A percentile compares a stretch with the other conserved stretches of the same genome.
phyloP scores from a whole-genome alignment of 768 basidiomycete genomes.

The Lactifluus volemus region DNA sequence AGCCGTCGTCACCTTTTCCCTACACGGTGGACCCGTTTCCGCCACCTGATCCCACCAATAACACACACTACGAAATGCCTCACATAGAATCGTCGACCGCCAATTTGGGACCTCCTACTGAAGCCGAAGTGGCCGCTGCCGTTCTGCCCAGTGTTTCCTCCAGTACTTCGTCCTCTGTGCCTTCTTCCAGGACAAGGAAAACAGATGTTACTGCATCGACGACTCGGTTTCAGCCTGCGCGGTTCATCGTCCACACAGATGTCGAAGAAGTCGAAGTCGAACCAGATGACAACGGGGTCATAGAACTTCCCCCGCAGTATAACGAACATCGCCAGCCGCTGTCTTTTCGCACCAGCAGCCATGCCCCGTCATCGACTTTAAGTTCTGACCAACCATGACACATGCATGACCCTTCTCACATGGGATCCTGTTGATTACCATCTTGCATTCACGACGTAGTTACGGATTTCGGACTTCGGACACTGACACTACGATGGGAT shows the following conservation, averaged over 20 bases:
- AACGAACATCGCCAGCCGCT: conserved; percentile 37
- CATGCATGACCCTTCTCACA: background rate
- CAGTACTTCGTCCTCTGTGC: background rate
- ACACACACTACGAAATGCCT: background rate
- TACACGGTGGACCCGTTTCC: background rate
- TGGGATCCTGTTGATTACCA: background rate
- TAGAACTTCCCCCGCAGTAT: conserved; percentile 75
- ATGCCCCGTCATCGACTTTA: background rate
- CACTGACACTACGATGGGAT: background rate
- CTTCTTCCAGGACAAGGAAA: background rate
- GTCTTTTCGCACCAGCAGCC: background rate
- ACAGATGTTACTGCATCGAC: background rate
- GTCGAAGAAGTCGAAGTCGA: conserved; percentile 40
- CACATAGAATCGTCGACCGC: background rate
- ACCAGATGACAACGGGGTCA: conserved; percentile 41
- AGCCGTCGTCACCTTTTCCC: background rate
- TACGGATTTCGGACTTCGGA: background rate
- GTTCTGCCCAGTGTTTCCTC: background rate
- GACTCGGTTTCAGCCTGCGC: background rate
- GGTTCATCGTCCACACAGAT: conserved; percentile 51
- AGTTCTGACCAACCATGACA: background rate
- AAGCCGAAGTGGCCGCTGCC: background rate
- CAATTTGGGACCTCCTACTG: background rate
- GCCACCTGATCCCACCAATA: background rate
- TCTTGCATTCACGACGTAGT: background rate